phyloP scores from a whole-genome alignment of 2,329 filamentous ascomycete genomes.

The Colletotrichum chrysophilum region DNA sequence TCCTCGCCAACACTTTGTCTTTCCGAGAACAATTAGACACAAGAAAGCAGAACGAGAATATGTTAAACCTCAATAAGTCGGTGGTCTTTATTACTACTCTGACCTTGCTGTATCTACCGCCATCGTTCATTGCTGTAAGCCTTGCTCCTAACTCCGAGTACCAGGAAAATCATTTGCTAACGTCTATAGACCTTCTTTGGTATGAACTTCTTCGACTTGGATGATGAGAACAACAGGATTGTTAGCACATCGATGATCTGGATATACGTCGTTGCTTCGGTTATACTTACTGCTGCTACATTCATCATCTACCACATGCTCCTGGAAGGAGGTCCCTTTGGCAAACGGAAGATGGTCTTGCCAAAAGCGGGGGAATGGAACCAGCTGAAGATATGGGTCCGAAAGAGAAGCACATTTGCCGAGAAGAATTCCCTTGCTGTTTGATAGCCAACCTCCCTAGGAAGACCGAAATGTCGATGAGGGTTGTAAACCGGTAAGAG shows the following conservation, averaged over 20 bases:
- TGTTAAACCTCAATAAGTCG: conserved; percentile 35
- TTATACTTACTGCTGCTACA: conserved; percentile 33
- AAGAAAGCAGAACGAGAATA: conserved; percentile 34
- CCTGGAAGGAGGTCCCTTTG: background rate
- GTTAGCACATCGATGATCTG: conserved; percentile 39
- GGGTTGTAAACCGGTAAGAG: background rate
- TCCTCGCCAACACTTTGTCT: conserved; percentile 31
- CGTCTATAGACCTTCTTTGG: conserved; percentile 39
- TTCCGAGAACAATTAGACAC: conserved; percentile 34
- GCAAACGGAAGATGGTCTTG: background rate
- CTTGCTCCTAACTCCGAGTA: background rate
- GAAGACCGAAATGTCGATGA: background rate
- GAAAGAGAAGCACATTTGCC: background rate
- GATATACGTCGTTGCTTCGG: conserved; percentile 39
- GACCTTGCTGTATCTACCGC: conserved; percentile 34
- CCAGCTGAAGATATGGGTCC: background rate
- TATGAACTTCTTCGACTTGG: conserved; percentile 44
- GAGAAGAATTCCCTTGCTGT: conserved; percentile 13
- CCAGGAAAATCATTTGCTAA: background rate
- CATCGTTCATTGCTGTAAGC: conserved; percentile 41
- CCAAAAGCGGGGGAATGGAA: background rate
- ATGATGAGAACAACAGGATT: conserved; percentile 30
- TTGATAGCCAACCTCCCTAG: background rate
- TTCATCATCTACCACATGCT: conserved; percentile 26
- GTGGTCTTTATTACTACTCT: conserved; percentile 35